Evolutionary conservation across 345 rosid species (phyloP), one percentile per base, ranked within the genome.

Genomic region (Mercurialis annua): DNA sequence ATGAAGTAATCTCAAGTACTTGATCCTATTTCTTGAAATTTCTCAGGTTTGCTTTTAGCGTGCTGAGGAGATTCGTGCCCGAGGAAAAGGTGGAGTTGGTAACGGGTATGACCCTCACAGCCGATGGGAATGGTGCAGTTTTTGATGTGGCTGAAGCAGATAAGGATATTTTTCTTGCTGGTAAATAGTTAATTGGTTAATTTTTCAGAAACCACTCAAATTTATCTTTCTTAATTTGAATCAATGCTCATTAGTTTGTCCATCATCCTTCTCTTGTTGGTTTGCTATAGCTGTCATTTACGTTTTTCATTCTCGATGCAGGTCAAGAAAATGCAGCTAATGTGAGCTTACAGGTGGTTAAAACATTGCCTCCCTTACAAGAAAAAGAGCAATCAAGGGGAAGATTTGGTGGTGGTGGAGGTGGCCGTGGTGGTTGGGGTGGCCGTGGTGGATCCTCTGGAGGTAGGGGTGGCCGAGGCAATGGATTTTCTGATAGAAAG

Each of bases 41-140:
- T 60, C 27, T 73, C 78, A 95, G 99, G 68, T 84, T 26, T 70
- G 99, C 82, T 20, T 86, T 62, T 50, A 80, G 85, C 50, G 65
- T 80, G n/a, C 64, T 95, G 80, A 88, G 88, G 81, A 88, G 98
- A 78, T 68, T 84, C 76, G 68, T 95, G 81, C 98, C 99, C 0
- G 99, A 95, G 81, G 90, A 82, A n/a, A 95, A 92, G 82, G 98
- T 86, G n/a, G 87, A 87, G 65, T 55, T 72, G 0, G 83, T 95
- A 61, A 77, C 88, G 73, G 99, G 99, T 48, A 62, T 95, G 49
- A 38, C 85, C 38, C 86, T 95, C 12, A 86, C 96, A 16, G 88
- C 88, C 44, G 97, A 95, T 71, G 88, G 87, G 60, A 82, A 42
- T 31, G 96, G 97, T 73, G 97, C 85, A 0, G 99, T 95, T 20